Base-by-base conservation (phyloP, 2,329 filamentous ascomycete species). In the Cryphonectria naterciae region DNA sequence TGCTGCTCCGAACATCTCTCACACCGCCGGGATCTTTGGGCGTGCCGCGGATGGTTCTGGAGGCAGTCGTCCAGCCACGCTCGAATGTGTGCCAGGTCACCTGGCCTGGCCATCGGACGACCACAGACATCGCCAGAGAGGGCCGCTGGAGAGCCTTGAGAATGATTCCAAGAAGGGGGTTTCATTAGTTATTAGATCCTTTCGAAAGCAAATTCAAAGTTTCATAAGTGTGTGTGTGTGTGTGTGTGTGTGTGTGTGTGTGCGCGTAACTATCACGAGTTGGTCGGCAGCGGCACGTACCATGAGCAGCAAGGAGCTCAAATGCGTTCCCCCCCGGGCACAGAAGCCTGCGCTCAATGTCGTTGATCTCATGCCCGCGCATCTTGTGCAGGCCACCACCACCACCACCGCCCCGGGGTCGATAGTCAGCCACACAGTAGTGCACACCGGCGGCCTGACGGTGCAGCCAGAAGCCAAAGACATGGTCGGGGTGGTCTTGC, bases 31-130 rank as follows among this genome's bases (percentile, higher is more conserved):
- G 11, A 17, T 4, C 1, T 4, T 32, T 10, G 39, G 8, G 39
- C 15, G 25, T 64, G n/a, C n/a, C 61, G n/a, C 15, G 39, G 61
- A 46, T 64, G 61, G 17, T 46, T 46, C 2, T 32, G 61, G n/a
- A 64, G 61, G 17, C 61, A 64, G 25, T 64, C 61, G 10, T 46
- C 61, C 39, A 64, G 61, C 61, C 61, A 64, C 4, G 39, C 41
- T 7, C n/a, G 43, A 39, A 64, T 19, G n/a, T 64, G 61, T 32
- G 61, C 46, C 39, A 65, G 19, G 43, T 65, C 63, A 43, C 63
- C 63, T 32, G 43, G 41, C 6, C 17, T 35, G 41, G 63, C 37
- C 28, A 32, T 65, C 17, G 41, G 63, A 52, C 63, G 63, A 11
- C 63, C 63, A 17, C 43, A 28, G 43, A 65, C 41, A 46, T 65